Evolutionary conservation across 352 stramenopile species (phyloP).

Genomic region (Phytopythium aichiense): DNA sequence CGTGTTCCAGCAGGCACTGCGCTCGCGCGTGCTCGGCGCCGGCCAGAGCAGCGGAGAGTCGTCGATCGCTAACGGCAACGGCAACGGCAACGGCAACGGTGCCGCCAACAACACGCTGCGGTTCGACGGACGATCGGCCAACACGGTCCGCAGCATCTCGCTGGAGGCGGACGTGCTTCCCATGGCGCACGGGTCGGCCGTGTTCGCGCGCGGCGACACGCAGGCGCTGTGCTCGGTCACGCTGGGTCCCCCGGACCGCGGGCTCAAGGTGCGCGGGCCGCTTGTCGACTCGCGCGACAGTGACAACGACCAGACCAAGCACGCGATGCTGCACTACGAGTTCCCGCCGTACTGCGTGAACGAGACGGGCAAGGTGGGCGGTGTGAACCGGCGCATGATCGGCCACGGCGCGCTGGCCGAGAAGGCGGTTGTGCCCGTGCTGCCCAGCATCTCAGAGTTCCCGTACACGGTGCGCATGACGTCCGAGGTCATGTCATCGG

Average conservation of each 20-base stretch:
- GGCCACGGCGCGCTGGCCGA: slow-evolving; percentile 97
- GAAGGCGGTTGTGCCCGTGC: slow-evolving; percentile 91
- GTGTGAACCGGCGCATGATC: slow-evolving; percentile 92
- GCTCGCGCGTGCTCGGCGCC: slow-evolving; percentile 46
- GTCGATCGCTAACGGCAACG: slow-evolving; percentile 5
- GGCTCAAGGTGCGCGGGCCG: slow-evolving; percentile 61
- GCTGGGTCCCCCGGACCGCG: slow-evolving; percentile 74
- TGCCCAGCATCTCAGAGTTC: slow-evolving; percentile 91
- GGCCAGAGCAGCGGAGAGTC: neutral
- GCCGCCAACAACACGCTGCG: slow-evolving; percentile 50
- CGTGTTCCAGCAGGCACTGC: slow-evolving; percentile 69
- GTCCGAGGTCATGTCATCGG: slow-evolving; percentile 94
- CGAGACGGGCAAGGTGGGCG: slow-evolving; percentile 87
- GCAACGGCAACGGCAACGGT: slow-evolving; percentile 21
- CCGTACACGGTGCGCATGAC: slow-evolving; percentile 97
- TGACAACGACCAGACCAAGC: slow-evolving; percentile 49
- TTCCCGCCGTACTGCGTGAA: slow-evolving; percentile 98
- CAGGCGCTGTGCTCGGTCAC: slow-evolving; percentile 90
- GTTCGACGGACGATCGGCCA: slow-evolving; percentile 80
- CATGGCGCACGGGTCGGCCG: slow-evolving; percentile 85
- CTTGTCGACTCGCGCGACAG: slow-evolving; percentile 36
- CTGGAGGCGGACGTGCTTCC: slow-evolving; percentile 86
- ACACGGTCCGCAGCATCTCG: slow-evolving; percentile 81
- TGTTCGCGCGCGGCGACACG: slow-evolving; percentile 88
- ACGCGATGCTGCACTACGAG: slow-evolving; percentile 97